Base-by-base conservation (phyloP, 1,284 basidiomycete genomes). In the Naganishia sp. region DNA sequence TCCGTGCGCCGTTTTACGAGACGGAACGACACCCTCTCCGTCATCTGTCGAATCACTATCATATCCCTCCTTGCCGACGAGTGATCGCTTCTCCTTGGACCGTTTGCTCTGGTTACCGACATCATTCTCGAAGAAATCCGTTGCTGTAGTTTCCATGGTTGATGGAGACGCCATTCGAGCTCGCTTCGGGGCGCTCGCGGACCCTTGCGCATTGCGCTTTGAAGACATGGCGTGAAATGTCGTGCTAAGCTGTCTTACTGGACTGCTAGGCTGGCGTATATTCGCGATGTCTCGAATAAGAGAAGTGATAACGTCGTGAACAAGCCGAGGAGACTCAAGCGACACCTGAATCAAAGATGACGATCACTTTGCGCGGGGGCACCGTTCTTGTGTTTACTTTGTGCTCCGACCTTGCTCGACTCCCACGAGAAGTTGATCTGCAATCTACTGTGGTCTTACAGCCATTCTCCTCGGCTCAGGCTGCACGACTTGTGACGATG, bases 41-140 rank as follows among this genome's bases (percentile, higher is more conserved):
- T 94, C 92, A 73, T 93, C 90, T 63, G 87, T 93, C 1, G 92
- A 94, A 78, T 97, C 94, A 1, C 91, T 93, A 6, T 93, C 93
- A 77, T 96, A 97, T 3, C 94, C 94, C 63, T 92, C 91, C 31
- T 85, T 89, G 63, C 82, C 78, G 74, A 88, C 89, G 65, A 94
- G 85, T 7, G 72, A 85, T 82, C 64, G 88, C 85, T 78, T 86
- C 84, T 63, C 88, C 85, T 75, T 90, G 82, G 74, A 89, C 86
- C 48, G 86, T 15, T 61, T 63, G 57, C 42, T 63, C 18, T 59
- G 50, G 36, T 61, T 55, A 2, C 71, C 75, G 23, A 80, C 67
- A 68, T 80, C 78, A 44, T 75, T 75, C 53, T 79, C 76, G 57
- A 78, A 74, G 49, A 74, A 71, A 36, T 69, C 70, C 61, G 66